phyloP scores from a whole-genome alignment of 768 basidiomycete genomes.

The Russula sp. region DNA sequence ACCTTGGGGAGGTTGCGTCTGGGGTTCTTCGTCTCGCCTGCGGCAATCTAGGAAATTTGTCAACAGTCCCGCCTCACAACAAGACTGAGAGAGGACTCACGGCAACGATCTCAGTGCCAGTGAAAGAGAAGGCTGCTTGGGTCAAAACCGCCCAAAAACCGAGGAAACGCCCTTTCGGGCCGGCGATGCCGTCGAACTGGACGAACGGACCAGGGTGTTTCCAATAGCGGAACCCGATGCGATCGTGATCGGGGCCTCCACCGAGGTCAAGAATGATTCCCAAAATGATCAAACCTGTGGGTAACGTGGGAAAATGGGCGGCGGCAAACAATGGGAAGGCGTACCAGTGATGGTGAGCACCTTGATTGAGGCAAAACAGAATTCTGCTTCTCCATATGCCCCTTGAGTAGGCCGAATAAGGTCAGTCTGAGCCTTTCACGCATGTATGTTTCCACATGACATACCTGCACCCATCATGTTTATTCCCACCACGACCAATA shows the following conservation, averaged over 20 bases:
- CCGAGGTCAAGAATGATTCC: slow-evolving; percentile 76
- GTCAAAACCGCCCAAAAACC: slow-evolving; percentile 66
- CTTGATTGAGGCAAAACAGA: slow-evolving; percentile 86
- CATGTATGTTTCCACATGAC: not conserved
- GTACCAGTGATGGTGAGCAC: slow-evolving; percentile 71
- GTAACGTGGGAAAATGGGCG: slow-evolving; percentile 35
- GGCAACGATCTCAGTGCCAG: slow-evolving; percentile 92
- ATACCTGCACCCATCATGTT: slow-evolving; percentile 16
- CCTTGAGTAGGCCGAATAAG: slow-evolving; percentile 28
- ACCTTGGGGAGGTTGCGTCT: slow-evolving; percentile 56
- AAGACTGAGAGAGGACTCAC: slow-evolving; percentile 38
- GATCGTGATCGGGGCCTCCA: slow-evolving; percentile 77
- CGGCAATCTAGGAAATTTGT: slow-evolving; percentile 60
- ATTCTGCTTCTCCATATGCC: slow-evolving; percentile 81
- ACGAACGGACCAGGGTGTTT: slow-evolving; percentile 83
- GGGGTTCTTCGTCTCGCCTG: slow-evolving; percentile 89
- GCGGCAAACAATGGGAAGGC: not conserved
- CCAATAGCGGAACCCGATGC: slow-evolving; percentile 72
- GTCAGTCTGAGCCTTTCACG: no score
- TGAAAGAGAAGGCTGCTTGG: slow-evolving; percentile 88
- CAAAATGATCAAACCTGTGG: slow-evolving; percentile 40
- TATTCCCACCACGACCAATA: slow-evolving; percentile 54
- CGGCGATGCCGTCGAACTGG: slow-evolving; percentile 57
- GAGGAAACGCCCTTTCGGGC: slow-evolving; percentile 69
- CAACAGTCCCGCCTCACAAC: no score